Conservation (phyloP, 208 protist species). For the Lotmaria passim region DNA sequence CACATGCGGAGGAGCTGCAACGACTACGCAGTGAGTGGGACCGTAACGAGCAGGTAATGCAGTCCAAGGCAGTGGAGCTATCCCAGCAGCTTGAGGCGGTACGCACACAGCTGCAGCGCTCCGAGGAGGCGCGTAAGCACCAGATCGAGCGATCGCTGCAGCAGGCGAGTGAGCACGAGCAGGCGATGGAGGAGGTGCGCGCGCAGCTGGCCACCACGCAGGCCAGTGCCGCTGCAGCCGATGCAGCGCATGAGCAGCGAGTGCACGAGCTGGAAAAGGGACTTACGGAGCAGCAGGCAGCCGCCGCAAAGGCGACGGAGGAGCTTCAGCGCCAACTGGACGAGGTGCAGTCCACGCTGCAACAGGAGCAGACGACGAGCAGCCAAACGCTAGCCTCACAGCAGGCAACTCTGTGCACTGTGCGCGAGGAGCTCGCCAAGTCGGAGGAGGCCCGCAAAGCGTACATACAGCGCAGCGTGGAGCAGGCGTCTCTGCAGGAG, state of each 20-base stretch:
- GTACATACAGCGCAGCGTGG: conserved; percentile 8
- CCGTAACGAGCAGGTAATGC: not conserved
- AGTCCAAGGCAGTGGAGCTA: not conserved
- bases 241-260: not conserved
- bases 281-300: not conserved
- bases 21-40: not conserved
- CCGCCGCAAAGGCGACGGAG: not conserved
- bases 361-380: not conserved
- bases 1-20: conserved; percentile 1
- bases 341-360: not conserved
- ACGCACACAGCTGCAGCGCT: conserved; percentile 13
- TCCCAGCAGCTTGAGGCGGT: not conserved
- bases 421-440: conserved; percentile 6
- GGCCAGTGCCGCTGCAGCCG: not conserved
- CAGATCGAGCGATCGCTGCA: conserved; percentile 19
- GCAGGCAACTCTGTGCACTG: not conserved
- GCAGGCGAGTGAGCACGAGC: conserved; percentile 18
- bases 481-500: conserved; percentile 11
- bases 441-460: conserved; percentile 14
- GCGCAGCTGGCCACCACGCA: conserved; percentile 1
- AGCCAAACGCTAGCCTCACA: not conserved
- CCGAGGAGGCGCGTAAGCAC: conserved; percentile 12
- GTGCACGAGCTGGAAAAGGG: not conserved
- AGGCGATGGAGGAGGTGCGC: conserved; percentile 11
- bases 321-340: conserved; percentile 5